Evolutionary conservation across 495 filamentous ascomycete species (phyloP), one percentile per base, ranked within the genome.

Genomic region (Hypoxylon cercidicola): DNA sequence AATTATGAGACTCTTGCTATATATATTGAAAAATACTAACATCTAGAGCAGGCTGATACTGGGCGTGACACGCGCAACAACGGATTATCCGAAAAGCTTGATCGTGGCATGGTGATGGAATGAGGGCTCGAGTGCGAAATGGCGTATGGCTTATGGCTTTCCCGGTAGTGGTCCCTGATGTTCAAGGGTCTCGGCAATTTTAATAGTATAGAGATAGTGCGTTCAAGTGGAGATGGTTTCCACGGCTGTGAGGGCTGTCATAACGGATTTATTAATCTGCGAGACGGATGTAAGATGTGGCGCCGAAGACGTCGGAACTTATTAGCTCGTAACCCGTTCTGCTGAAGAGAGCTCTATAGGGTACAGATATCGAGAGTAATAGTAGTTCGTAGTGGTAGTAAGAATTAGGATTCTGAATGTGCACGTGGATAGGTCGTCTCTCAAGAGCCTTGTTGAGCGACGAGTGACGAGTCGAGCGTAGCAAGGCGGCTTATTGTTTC

Each of bases 31-130:
- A 32, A 51, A 15, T 39, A 75, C 81, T 80, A 58, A 85, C 94
- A 98, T 83, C 91, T 87, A 50, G 91, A 92, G 77, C 94, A 98
- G 4, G 94, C 94, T 56, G 92, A 93, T 34, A 97, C 93, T 4
- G 94, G 93, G 48, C 94, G 85, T 71, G 90, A 94, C 47, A 98
- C 94, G 74, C 91, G 89, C 62, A 98, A 82, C 55, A 94, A 76
- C 19, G 94, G 93, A 58, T 88, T 90, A 58, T 94, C 91, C 20
- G 78, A 75, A 66, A 83, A 78, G 51, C 79, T 82, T 37, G 74
- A 77, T 50, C 77, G 77, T 58, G 73, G 75, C 78, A 81, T 82
- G 25, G 6, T 63, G 50, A 39, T 59, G 48, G 57, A n/a, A 23
- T 28, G 53, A 62, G 21, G 21, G 53, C 58, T 62, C 21, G 43